A percentile compares a stretch with the other conserved stretches of the same genome.
Conservation (phyloP, 305 asterid genomes). For the Galium porrigens region DNA sequence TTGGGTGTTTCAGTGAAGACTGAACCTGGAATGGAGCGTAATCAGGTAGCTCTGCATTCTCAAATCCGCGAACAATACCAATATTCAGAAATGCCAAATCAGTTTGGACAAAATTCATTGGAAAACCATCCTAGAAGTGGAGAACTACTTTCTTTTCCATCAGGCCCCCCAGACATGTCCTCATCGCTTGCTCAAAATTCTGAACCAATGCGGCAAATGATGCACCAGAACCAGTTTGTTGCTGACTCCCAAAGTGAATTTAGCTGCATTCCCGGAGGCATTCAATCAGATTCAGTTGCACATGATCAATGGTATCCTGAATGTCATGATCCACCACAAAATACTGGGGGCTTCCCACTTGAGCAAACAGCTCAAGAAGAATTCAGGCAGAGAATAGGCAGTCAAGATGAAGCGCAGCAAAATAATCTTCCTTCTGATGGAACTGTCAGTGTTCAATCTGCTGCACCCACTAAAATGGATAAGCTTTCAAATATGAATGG, state of each 20-base stretch:
- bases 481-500: conserved; percentile 33
- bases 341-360: conserved; percentile 29
- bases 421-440: conserved; percentile 60
- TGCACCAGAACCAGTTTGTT: conserved; percentile 43
- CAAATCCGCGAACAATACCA: conserved; percentile 48
- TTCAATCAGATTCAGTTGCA: conserved; percentile 33
- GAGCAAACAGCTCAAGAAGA: conserved; percentile 46
- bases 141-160: conserved; percentile 35
- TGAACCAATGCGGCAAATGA: conserved; percentile 43
- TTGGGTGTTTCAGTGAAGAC: conserved; percentile 38
- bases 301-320: conserved; percentile 42
- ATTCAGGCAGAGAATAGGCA: conserved; percentile 44
- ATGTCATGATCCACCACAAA: conserved; percentile 44
- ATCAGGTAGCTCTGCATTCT: conserved; percentile 35
- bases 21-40: conserved; percentile 44
- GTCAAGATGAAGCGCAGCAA: conserved; percentile 56
- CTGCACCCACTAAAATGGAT: conserved; percentile 30
- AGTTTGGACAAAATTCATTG: conserved; percentile 33
- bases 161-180: conserved; percentile 32
- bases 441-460: conserved; percentile 44
- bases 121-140: conserved; percentile 43
- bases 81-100: conserved; percentile 46
- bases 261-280: conserved; percentile 35
- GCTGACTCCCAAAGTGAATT: conserved; percentile 41
- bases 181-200: conserved; percentile 37